Base-by-base conservation (phyloP, 2,329 filamentous ascomycete genomes). In the Phyllosticta ampelicida region DNA sequence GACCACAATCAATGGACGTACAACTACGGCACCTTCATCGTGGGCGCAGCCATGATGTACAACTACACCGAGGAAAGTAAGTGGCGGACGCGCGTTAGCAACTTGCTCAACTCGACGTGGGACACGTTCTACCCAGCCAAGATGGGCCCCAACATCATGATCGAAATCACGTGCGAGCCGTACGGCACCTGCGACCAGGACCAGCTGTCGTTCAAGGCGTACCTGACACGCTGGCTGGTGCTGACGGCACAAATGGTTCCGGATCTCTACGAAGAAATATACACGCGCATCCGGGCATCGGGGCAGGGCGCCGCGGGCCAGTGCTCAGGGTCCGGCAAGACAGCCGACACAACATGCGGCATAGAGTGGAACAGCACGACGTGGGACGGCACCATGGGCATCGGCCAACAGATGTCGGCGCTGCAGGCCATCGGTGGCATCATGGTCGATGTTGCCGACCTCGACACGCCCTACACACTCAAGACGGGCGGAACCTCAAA, bases 171-270 rank as follows among this genome's bases (percentile, higher is more conserved):
- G 11, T 92, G 88, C 72, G 86, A 90, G 63, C 73, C 77, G 2
- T 72, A 67, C 2, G 67, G 70, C 20, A 78, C 73, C 19, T 92
- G 89, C 75, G 85, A 85, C 60, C 77, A 80, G 53, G 89, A 92
- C 65, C 87, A 90, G 77, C 71, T 82, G 60, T 82, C 82, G 1
- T 90, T 86, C 79, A 89, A 89, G 71, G 86, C 85, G 48, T 84
- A 85, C 60, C 75, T 88, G 18, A 78, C 83, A 63, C 80, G 84
- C 48, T 87, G 85, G 83, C 74, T 89, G 63, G 77, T 81, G 3
- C 76, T 79, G 20, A 77, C 80, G 1, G 79, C 81, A 1, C 77
- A 85, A 63, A 59, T 89, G n/a, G 84, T 82, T 0, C 86, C 86
- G 0, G 78, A 77, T 51, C 83, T 80, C 0, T 71, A 71, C 48